Evolutionary conservation across 192 early-diverging fungal genomes (phyloP).

Genomic region (Mortierella alpina): DNA sequence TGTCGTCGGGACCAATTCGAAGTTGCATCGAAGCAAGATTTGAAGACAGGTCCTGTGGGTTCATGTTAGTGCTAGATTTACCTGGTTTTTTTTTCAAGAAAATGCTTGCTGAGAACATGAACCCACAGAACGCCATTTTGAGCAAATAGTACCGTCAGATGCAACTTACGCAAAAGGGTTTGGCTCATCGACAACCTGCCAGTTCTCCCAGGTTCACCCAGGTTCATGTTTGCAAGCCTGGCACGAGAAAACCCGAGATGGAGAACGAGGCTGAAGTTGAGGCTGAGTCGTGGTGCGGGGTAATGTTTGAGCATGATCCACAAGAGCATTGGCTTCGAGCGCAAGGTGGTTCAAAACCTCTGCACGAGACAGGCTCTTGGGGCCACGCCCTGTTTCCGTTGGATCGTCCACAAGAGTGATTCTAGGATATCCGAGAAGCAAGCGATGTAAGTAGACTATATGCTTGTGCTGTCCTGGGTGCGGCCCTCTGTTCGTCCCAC

Average conservation of each 20-base stretch:
- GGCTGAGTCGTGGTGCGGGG: background rate
- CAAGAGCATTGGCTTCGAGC: slow-evolving; percentile 14
- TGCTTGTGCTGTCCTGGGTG: background rate
- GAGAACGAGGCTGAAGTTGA: slow-evolving; percentile 25
- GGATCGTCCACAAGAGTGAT: slow-evolving; percentile 36
- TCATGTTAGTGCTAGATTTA: background rate
- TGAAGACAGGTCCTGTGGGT: slow-evolving; percentile 18
- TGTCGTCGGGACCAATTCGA: slow-evolving; percentile 23
- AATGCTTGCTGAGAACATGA: background rate
- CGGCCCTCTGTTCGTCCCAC: background rate
- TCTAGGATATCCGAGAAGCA: background rate
- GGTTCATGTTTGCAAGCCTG: slow-evolving; percentile 46
- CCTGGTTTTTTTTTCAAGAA: no score
- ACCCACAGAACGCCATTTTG: background rate
- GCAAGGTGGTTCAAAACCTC: slow-evolving; percentile 29
- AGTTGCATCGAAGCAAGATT: slow-evolving; percentile 22
- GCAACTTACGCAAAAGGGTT: slow-evolving; percentile 34
- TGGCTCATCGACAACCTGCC: slow-evolving; percentile 46
- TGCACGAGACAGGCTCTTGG: slow-evolving; percentile 14
- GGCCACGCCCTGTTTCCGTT: slow-evolving; percentile 11
- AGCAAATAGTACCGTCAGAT: background rate
- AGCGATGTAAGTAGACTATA: background rate
- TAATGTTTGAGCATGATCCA: background rate
- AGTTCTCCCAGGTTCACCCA: slow-evolving; percentile 49
- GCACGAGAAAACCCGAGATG: slow-evolving; percentile 48